These are phyloP conservation scores for Tripterygium wilfordii DNA, from an alignment of 177 flowering plant species.

Conservation along the genomic window DNA sequence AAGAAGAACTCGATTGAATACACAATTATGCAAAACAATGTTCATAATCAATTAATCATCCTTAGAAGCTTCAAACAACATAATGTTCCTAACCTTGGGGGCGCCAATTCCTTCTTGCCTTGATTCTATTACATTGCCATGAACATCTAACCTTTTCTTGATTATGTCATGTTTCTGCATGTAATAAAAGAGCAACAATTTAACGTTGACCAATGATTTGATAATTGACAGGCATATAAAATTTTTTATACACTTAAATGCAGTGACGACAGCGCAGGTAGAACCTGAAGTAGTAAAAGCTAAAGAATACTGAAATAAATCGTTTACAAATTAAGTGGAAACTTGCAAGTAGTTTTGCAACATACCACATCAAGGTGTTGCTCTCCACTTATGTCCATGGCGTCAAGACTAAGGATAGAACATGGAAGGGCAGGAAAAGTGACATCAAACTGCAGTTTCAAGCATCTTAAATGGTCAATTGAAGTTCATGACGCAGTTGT, in stretches of 20 bases:
- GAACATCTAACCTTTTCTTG: constrained; percentile 60
- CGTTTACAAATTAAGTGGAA: no score
- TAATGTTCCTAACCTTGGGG: constrained; percentile 48
- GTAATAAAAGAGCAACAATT: neutral
- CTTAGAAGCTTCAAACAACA: constrained; percentile 2
- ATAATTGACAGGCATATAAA: neutral
- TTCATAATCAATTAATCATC: no score
- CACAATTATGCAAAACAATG: no score
- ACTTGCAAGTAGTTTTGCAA: constrained; percentile 1
- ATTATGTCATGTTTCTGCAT: constrained; percentile 73
- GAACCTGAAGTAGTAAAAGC: no score
- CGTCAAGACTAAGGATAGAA: constrained; percentile 67
- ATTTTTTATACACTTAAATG: no score
- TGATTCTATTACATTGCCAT: constrained; percentile 65
- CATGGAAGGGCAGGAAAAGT: constrained; percentile 81
- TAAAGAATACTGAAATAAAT: no score
- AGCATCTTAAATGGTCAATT: constrained; percentile 1
- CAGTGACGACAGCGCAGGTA: no score
- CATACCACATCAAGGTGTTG: constrained; percentile 77
- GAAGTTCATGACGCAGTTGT: no score
- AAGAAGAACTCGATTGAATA: no score
- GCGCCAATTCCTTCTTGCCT: constrained; percentile 70
- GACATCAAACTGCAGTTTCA: constrained; percentile 68
- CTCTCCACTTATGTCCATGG: constrained; percentile 85
- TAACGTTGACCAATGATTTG: neutral